Conservation (phyloP, 306 rosid genomes). For the Gleditsia sinensis region DNA sequence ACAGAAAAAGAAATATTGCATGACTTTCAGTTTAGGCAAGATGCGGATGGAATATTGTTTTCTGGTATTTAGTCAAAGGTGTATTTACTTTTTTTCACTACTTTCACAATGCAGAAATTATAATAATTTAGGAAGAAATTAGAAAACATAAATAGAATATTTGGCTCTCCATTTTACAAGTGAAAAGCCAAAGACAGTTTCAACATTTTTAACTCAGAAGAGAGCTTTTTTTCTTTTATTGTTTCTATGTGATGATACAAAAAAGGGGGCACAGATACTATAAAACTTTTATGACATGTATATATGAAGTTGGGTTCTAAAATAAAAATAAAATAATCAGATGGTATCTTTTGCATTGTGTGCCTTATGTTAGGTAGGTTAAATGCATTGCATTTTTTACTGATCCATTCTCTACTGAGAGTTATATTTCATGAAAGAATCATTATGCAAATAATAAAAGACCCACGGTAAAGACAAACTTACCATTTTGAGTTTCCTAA, state of each 20-base stretch:
- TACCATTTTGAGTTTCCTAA: constrained; percentile 95
- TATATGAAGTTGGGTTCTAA: constrained; percentile 4
- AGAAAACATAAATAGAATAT: constrained; percentile 20
- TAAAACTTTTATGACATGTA: neutral
- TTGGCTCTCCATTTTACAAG: constrained; percentile 11
- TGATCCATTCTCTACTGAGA: constrained; percentile 11
- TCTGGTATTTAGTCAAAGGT: constrained; percentile 24
- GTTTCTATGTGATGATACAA: constrained; percentile 6
- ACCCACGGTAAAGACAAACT: constrained; percentile 25
- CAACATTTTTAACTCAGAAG: constrained; percentile 25
- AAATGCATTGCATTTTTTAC: neutral
- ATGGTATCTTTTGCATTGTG: constrained; percentile 17
- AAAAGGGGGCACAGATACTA: too few relatives aligned
- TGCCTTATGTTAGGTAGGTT: constrained; percentile 12
- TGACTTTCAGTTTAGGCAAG: constrained; percentile 1
- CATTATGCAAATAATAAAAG: constrained; percentile 8
- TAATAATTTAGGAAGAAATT: constrained; percentile 22
- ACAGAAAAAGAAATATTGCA: constrained; percentile 17
- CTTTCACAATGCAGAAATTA: constrained; percentile 25
- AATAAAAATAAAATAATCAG: constrained; percentile 5
- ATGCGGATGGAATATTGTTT: neutral
- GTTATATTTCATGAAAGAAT: neutral
- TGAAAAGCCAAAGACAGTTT: constrained; percentile 29
- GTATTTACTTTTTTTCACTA: constrained; percentile 16
- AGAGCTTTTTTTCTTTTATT: neutral